Evolutionary conservation across 495 filamentous ascomycete genomes (phyloP), one percentile per base, ranked within the genome.

Genomic region (Thozetella sp.): DNA sequence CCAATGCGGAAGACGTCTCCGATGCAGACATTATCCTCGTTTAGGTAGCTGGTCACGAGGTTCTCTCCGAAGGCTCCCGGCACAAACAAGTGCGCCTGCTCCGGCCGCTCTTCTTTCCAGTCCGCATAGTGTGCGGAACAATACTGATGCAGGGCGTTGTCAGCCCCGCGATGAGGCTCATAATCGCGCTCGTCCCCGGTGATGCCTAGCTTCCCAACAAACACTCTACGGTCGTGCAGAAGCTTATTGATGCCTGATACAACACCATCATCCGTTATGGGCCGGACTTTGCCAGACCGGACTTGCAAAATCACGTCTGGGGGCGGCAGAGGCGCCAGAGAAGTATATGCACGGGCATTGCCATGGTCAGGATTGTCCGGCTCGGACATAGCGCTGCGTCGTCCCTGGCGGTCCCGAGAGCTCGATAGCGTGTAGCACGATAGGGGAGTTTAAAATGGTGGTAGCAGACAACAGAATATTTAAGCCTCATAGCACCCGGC

Each of bases 1-100:
- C 69, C 69, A 0, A 82, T 58, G 0, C 70, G 63, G 25, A 79
- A 72, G 45, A 67, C 72, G 53, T 82, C 79, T 4, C 79, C 79
- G 45, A 80, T 73, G 56, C 79, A 82, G 22, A 82, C 57, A 58
- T 76, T 79, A 23, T 55, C 26, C 61, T 82, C 79, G 50, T 76
- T 73, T 34, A 78, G 59, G 54, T 61, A 59, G 13, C 34, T 23
- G 11, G 63, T 71, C 2, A 74, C 64, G 1, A 82, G 24, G 51
- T 82, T 82, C 68, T 82, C 79, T 25, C 79, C 79, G 62, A 82
- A 82, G 0, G 66, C 76, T 19, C 79, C 79, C 13, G 69, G 30
- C 23, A 71, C 65, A 61, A 82, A 82, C 37, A 68, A 68, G 34
- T 69, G 58, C 3, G 62, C 58, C 6, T 64, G 67, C 1, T 69